Evolutionary conservation across 345 rosid species (phyloP).

Genomic region (Syzygium aromaticum): DNA sequence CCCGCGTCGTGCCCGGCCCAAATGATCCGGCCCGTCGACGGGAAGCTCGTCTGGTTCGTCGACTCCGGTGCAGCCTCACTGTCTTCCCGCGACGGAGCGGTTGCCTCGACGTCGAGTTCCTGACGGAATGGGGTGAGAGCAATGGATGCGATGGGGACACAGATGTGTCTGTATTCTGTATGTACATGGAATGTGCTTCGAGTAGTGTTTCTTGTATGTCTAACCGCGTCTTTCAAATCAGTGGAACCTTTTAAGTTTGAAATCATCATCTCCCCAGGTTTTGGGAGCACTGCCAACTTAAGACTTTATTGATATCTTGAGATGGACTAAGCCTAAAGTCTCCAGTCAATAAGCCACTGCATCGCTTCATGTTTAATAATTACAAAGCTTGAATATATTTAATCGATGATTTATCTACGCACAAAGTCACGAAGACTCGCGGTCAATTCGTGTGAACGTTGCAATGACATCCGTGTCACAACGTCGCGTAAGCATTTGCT

Average conservation of each 20-base stretch:
- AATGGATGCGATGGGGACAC: background rate
- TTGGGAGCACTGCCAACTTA: background rate
- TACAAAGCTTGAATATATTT: too few relatives aligned
- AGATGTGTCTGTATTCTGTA: background rate
- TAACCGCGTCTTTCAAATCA: background rate
- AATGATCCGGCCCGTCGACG: constrained; percentile 13
- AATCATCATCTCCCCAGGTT: background rate
- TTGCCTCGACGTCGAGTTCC: background rate
- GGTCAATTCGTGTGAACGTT: too few relatives aligned
- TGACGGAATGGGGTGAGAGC: background rate
- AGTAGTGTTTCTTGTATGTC: background rate
- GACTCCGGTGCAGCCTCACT: constrained; percentile 11
- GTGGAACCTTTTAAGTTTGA: background rate
- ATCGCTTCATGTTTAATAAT: too few relatives aligned
- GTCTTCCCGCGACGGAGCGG: background rate
- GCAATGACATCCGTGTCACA: too few relatives aligned
- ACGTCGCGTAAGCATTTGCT: too few relatives aligned
- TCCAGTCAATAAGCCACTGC: too few relatives aligned
- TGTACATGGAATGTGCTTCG: background rate
- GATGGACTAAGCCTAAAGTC: too few relatives aligned
- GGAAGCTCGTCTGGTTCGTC: constrained; percentile 29
- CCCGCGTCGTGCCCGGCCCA: constrained; percentile 1
- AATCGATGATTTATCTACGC: too few relatives aligned
- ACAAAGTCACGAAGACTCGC: too few relatives aligned
- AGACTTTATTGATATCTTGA: too few relatives aligned